Evolutionary conservation across 2,329 filamentous ascomycete genomes (phyloP).

Genomic region (Cercospora nicotianae): DNA sequence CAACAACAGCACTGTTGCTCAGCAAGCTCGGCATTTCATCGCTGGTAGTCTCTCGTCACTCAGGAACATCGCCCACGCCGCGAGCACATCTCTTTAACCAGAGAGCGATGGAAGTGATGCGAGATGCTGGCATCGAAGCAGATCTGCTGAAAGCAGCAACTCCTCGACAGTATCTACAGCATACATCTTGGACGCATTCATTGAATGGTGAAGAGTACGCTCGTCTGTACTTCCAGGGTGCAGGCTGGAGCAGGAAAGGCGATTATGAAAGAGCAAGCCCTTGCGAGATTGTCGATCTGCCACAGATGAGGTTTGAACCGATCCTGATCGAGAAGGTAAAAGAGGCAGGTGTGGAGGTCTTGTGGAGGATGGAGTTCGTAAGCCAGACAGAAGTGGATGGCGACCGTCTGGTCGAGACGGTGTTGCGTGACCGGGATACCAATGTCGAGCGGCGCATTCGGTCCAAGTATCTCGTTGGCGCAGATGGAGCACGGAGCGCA

Average conservation of each 20-base stretch:
- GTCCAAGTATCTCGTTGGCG: background rate
- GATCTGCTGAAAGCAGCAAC: background rate
- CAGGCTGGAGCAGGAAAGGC: conserved; percentile 38
- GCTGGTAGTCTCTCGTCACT: background rate
- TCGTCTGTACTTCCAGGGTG: conserved; percentile 41
- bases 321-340: background rate
- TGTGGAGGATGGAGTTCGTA: background rate
- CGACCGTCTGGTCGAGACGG: background rate
- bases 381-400: background rate
- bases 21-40: background rate
- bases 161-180: background rate
- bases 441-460: background rate
- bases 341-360: background rate
- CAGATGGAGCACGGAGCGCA: background rate
- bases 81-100: background rate
- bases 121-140: background rate
- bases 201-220: conserved; percentile 25
- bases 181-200: background rate
- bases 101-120: background rate
- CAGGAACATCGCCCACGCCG: background rate
- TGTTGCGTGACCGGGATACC: background rate
- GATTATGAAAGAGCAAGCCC: conserved; percentile 41
- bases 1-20: background rate
- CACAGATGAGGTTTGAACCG: conserved; percentile 31
- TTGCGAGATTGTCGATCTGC: conserved; percentile 40